These are phyloP conservation scores for Thelonectria discophora DNA, from an alignment of 2,329 filamentous ascomycete species.

Conservation along the genomic window DNA sequence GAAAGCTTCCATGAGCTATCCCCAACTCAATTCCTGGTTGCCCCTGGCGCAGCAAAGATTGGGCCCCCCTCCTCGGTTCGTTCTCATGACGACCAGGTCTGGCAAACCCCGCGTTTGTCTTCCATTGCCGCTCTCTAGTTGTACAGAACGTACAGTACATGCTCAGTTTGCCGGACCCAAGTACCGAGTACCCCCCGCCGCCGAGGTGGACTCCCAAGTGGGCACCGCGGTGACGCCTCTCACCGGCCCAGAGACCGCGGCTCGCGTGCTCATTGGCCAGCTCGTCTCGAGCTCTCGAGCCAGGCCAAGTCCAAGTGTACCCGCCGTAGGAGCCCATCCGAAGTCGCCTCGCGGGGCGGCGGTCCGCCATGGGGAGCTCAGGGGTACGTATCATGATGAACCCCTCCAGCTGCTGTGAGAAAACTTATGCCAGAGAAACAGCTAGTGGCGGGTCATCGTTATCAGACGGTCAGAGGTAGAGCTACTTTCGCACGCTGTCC, in stretches of 20 bases:
- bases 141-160: too few species aligned
- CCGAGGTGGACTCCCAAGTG: not conserved
- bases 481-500: too few species aligned
- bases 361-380: not conserved
- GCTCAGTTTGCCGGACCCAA: not conserved
- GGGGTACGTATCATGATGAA: not conserved
- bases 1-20: not conserved
- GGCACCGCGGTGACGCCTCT: slow-evolving; percentile 15
- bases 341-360: not conserved
- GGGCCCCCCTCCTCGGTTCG: slow-evolving; percentile 1
- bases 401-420: too few species aligned
- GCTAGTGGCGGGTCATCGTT: too few species aligned
- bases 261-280: slow-evolving; percentile 10
- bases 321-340: not conserved
- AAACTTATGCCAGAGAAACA: not conserved
- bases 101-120: slow-evolving; percentile 9
- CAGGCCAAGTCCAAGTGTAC: not conserved
- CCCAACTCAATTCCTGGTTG: not conserved
- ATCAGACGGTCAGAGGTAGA: too few species aligned
- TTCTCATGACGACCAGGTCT: slow-evolving; percentile 3
- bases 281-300: not conserved
- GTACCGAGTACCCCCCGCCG: slow-evolving; percentile 10
- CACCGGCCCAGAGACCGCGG: slow-evolving; percentile 19
- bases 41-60: not conserved
- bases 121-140: too few species aligned